These are phyloP conservation scores for Naganishia antarctica DNA, from an alignment of 768 basidiomycete genomes.

Conservation along the genomic window DNA sequence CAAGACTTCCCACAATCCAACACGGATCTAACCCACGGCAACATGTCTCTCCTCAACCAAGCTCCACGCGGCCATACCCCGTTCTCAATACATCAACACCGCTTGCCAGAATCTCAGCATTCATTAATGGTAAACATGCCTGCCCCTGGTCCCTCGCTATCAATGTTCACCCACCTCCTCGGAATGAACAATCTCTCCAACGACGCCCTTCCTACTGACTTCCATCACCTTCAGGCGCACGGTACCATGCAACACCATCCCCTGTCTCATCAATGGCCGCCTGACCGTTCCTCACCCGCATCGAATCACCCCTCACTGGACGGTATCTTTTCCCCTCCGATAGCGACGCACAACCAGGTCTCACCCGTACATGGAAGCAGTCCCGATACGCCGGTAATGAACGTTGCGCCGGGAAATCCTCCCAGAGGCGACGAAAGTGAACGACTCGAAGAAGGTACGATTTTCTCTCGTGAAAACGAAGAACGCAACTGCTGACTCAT, in stretches of 20 bases:
- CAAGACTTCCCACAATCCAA: too few species aligned
- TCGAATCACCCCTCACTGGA: not conserved
- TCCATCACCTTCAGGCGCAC: too few species aligned
- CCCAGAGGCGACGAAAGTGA: not conserved
- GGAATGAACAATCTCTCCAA: not conserved
- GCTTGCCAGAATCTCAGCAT: not conserved
- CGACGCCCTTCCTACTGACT: not conserved
- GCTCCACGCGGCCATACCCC: too few species aligned
- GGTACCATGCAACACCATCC: not conserved
- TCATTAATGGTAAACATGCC: too few species aligned
- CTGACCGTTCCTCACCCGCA: not conserved
- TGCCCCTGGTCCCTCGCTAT: not conserved
- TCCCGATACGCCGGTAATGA: not conserved
- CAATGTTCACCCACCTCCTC: not conserved
- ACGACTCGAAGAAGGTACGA: conserved; percentile 13
- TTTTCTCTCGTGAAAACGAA: too few species aligned
- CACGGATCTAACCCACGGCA: too few species aligned
- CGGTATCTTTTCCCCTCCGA: not conserved
- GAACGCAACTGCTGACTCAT: too few species aligned
- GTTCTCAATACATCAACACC: too few species aligned
- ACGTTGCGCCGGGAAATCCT: too few species aligned
- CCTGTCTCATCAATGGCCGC: not conserved
- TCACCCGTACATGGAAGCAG: conserved; percentile 2
- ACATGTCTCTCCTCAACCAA: too few species aligned
- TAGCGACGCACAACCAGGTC: not conserved